Evolutionary conservation across 2,329 filamentous ascomycete species (phyloP).

Genomic region (Botrytis tulipae): DNA sequence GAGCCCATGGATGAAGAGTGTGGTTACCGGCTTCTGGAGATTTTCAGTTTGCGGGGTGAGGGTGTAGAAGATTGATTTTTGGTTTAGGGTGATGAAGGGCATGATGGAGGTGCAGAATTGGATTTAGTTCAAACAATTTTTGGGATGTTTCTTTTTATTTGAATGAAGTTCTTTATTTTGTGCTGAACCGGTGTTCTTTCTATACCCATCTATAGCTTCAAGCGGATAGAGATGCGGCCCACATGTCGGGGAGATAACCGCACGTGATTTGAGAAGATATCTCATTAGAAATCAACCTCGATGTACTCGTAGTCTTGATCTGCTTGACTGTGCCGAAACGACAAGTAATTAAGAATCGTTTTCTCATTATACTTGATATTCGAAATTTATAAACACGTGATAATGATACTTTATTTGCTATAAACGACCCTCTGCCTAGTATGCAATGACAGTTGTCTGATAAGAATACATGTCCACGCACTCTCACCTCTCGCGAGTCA

Average conservation of each 20-base stretch:
- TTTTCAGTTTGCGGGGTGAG: neutral
- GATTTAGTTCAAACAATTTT: neutral
- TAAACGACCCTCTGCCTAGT: neutral
- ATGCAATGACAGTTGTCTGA: neutral
- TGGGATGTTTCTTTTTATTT: neutral
- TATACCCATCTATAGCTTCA: neutral
- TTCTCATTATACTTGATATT: too few species aligned
- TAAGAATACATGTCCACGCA: neutral
- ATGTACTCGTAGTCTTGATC: neutral
- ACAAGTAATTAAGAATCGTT: neutral
- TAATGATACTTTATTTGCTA: too few species aligned
- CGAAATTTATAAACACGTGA: too few species aligned
- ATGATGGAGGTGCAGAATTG: neutral
- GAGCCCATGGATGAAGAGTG: slow-evolving; percentile 11
- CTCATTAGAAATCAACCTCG: neutral
- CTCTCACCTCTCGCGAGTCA: neutral
- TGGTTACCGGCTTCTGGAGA: neutral
- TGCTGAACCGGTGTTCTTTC: neutral
- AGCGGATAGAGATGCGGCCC: neutral
- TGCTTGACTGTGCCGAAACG: neutral
- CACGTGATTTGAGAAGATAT: neutral
- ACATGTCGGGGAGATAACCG: neutral
- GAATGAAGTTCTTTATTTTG: neutral
- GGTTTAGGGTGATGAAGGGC: slow-evolving; percentile 8
- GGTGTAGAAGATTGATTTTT: slow-evolving; percentile 19